Conservation (phyloP, 2,329 filamentous ascomycete species). For the Calonectria pseudoturangicola region DNA sequence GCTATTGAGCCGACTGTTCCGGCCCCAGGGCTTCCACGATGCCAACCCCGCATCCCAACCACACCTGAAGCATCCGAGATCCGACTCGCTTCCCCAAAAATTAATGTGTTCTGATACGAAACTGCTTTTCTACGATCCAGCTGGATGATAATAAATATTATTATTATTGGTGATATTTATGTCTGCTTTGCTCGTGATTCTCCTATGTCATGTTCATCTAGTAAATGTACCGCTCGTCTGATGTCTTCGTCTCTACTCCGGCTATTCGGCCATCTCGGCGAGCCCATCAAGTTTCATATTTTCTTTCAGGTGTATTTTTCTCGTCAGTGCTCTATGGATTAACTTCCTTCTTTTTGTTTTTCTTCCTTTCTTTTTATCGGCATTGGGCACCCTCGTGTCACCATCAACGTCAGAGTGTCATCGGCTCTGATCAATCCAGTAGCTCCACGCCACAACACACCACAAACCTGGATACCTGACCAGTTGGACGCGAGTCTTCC, state of each 20-base stretch:
- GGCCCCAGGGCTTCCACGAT: background rate
- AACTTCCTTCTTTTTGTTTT: background rate
- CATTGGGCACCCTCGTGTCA: background rate
- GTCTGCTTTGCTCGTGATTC: background rate
- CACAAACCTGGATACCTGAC: slow-evolving; percentile 13
- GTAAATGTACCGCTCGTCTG: background rate
- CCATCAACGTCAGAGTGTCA: slow-evolving; percentile 13
- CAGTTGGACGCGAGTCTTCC: background rate
- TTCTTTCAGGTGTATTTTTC: background rate
- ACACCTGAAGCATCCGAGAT: too few species aligned
- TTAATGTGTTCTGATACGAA: too few species aligned
- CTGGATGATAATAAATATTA: background rate
- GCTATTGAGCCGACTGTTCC: slow-evolving; percentile 15
- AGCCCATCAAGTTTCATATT: background rate
- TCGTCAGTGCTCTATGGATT: background rate
- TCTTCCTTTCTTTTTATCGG: too few species aligned
- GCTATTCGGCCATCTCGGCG: slow-evolving; percentile 6
- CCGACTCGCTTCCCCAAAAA: too few species aligned
- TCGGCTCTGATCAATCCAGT: background rate
- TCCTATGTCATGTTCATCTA: background rate
- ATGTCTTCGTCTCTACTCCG: background rate
- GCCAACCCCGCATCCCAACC: background rate
- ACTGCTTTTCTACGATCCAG: background rate
- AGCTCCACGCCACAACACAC: slow-evolving; percentile 5
- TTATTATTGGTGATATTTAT: too few species aligned